phyloP scores from a whole-genome alignment of 1,284 basidiomycete species.

The Albatrellus sp. region DNA sequence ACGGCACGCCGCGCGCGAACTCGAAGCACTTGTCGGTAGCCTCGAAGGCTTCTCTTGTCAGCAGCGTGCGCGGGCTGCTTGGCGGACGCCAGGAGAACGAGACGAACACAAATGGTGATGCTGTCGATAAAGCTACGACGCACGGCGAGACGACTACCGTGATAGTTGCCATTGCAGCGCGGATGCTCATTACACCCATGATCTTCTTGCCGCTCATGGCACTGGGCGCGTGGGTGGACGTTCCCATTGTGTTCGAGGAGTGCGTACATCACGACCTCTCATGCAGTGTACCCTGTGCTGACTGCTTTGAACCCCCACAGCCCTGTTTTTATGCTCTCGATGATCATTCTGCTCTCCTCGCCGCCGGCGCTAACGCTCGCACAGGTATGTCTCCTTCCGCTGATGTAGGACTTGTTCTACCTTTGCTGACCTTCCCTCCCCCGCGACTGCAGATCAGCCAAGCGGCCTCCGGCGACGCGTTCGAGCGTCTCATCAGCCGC shows the following conservation, averaged over 20 bases:
- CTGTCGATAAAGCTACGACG: conserved; percentile 10
- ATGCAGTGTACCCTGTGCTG: conserved; percentile 9
- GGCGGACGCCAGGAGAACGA: conserved; percentile 11
- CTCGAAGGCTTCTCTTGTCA: conserved; percentile 25
- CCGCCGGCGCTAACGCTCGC: conserved; percentile 77
- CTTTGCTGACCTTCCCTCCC: conserved; percentile 10
- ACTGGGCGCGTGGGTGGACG: conserved; percentile 45
- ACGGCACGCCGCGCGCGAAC: conserved; percentile 10
- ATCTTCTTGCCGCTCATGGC: conserved; percentile 66
- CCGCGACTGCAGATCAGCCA: conserved; percentile 62
- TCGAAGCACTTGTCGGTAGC: conserved; percentile 4
- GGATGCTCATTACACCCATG: conserved; percentile 82
- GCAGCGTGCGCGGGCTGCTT: conserved; percentile 30
- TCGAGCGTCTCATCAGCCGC: conserved; percentile 78
- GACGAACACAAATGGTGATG: conserved; percentile 12
- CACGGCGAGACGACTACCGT: conserved; percentile 70
- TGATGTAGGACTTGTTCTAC: background rate
- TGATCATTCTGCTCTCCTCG: conserved; percentile 63
- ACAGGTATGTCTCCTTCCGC: conserved; percentile 34
- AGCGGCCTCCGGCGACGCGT: conserved; percentile 77
- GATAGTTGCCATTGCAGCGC: conserved; percentile 58
- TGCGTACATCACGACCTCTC: conserved; percentile 25
- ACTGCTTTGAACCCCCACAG: conserved; percentile 22
- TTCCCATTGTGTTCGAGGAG: conserved; percentile 64
- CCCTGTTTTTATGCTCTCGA: conserved; percentile 76